Evolutionary conservation across 148 eudicot genomes (phyloP).

Genomic region (Chenopodium quinoa): DNA sequence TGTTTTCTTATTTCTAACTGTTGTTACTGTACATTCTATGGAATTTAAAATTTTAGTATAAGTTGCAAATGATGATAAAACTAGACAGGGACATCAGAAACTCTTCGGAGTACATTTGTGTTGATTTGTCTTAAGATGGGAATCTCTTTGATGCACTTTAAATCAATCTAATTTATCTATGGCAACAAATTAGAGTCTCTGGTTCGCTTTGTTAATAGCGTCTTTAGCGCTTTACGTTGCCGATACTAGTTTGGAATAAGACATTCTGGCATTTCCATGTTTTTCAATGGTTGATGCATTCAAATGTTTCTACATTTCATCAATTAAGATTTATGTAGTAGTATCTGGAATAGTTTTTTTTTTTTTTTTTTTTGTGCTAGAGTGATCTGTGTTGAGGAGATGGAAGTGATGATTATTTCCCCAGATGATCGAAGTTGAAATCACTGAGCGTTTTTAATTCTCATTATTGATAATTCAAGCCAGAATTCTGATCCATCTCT

Average conservation of each 20-base stretch:
- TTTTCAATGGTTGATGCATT: slow-evolving; percentile 22
- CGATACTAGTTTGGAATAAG: slow-evolving; percentile 6
- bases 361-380: no score
- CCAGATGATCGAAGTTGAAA: slow-evolving; percentile 42
- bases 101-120: slow-evolving; percentile 4
- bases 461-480: slow-evolving; percentile 35
- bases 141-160: slow-evolving; percentile 30
- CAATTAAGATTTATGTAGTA: not conserved
- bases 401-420: slow-evolving; percentile 40
- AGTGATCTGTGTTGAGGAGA: not conserved
- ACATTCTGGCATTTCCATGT: slow-evolving; percentile 27
- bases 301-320: slow-evolving; percentile 20
- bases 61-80: slow-evolving; percentile 27
- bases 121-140: slow-evolving; percentile 33
- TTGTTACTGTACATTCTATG: no score
- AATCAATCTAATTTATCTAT: no score
- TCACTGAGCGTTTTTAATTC: slow-evolving; percentile 28
- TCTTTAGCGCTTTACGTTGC: slow-evolving; percentile 35
- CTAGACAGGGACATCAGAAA: slow-evolving; percentile 37
- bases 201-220: slow-evolving; percentile 23
- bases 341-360: no score
- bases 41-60: no score
- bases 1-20: no score
- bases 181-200: slow-evolving; percentile 39
- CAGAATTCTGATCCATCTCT: slow-evolving; percentile 39